These are phyloP conservation scores for Agaricus subrufescens DNA, from an alignment of 768 basidiomycete genomes.

Conservation along the genomic window DNA sequence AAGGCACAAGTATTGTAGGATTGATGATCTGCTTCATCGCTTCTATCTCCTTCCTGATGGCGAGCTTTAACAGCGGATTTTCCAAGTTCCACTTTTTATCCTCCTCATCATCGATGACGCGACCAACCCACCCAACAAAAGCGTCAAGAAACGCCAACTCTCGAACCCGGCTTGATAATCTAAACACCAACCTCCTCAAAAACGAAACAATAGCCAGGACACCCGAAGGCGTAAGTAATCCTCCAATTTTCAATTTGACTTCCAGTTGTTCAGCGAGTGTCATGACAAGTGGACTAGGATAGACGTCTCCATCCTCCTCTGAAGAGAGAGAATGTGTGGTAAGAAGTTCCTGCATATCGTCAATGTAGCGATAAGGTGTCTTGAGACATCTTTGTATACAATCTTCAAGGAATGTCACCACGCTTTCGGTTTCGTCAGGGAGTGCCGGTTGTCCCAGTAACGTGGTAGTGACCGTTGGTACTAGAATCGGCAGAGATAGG, in stretches of 20 bases:
- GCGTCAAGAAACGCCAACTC: constrained; percentile 35
- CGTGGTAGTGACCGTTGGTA: constrained; percentile 28
- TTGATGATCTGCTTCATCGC: constrained; percentile 10
- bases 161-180: constrained; percentile 50
- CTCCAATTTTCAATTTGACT: constrained; percentile 55
- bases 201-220: constrained; percentile 60
- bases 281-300: constrained; percentile 57
- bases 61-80: constrained; percentile 29
- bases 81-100: constrained; percentile 22
- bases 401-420: constrained; percentile 76
- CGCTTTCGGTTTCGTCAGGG: constrained; percentile 50
- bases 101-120: constrained; percentile 16
- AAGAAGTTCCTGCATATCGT: constrained; percentile 47
- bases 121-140: constrained; percentile 31
- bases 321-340: constrained; percentile 7
- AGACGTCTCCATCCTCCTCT: background rate
- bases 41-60: constrained; percentile 15
- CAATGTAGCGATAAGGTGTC: constrained; percentile 83
- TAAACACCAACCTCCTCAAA: constrained; percentile 56
- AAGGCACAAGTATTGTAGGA: background rate
- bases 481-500: constrained; percentile 47
- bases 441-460: constrained; percentile 50
- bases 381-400: constrained; percentile 79
- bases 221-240: constrained; percentile 52
- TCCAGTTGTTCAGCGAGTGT: constrained; percentile 74